phyloP scores from a whole-genome alignment of 495 filamentous ascomycete genomes.

The Gamarada debralockiae region DNA sequence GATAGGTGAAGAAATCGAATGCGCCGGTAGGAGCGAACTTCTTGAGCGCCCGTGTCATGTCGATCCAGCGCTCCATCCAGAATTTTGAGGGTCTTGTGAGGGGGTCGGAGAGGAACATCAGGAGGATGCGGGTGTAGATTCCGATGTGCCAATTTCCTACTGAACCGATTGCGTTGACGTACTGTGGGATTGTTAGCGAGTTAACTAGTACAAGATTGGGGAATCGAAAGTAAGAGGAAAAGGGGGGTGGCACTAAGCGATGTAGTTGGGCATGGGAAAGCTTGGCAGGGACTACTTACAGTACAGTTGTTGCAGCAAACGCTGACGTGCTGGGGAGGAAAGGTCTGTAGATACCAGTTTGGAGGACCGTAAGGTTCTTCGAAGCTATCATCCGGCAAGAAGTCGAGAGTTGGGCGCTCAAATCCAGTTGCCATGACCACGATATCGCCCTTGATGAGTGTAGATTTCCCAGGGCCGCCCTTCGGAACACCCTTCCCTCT shows the following conservation, averaged over 20 bases:
- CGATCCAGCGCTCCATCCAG: slow-evolving; percentile 84
- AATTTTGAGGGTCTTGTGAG: slow-evolving; percentile 63
- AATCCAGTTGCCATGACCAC: slow-evolving; percentile 84
- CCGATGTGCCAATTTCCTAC: slow-evolving; percentile 87
- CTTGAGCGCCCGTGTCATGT: slow-evolving; percentile 77
- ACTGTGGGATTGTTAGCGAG: slow-evolving; percentile 41
- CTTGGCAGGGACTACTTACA: no score
- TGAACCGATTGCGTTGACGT: slow-evolving; percentile 74
- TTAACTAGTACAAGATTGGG: no score
- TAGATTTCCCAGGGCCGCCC: slow-evolving; percentile 62
- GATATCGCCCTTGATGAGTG: slow-evolving; percentile 64
- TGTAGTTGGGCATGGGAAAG: no score
- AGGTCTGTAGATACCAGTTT: slow-evolving; percentile 85
- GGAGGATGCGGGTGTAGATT: slow-evolving; percentile 78
- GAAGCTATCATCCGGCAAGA: slow-evolving; percentile 70
- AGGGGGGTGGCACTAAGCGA: no score
- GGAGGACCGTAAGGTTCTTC: slow-evolving; percentile 69
- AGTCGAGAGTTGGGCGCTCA: slow-evolving; percentile 64
- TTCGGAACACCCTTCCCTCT: slow-evolving; percentile 69
- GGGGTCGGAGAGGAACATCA: slow-evolving; percentile 83
- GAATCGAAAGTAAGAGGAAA: no score
- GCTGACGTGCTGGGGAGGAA: slow-evolving; percentile 61
- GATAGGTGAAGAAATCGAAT: slow-evolving; percentile 87
- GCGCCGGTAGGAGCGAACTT: slow-evolving; percentile 60
- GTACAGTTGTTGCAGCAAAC: slow-evolving; percentile 73